Base-by-base conservation (phyloP, 805 yeast species). In the Spathaspora arborariae region DNA sequence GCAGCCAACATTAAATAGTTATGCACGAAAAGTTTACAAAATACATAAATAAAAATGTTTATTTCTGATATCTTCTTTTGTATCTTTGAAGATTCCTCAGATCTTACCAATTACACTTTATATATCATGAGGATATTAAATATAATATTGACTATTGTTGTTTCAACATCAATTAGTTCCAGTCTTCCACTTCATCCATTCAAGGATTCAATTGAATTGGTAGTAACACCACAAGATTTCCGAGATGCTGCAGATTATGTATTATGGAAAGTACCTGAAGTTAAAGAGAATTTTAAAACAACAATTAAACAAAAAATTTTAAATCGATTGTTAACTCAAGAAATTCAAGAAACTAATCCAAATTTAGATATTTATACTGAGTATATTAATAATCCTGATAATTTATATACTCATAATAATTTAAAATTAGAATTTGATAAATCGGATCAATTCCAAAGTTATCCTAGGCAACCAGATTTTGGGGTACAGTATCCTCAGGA, bases 221-320 rank as follows among this genome's bases (percentile, higher is more conserved):
- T 54, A 2, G 13, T 56, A 27, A 53, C 55, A 9, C 51, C 52
- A 2, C 50, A 56, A 35, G 60, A 56, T 44, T 34, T 56, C 9
- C 48, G 43, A 39, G 36, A 51, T 38, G 50, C 49, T 20, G 54
- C 58, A 5, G 56, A 50, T 36, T 51, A 52, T 38, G 49, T 52
- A 2, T 38, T 44, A 19, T 34, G 50, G 30, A 54, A 55, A 45
- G 40, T 51, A 2, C 59, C 60, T 19, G 50, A 51, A 22, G 45
- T 52, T n/a, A 55, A 55, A 13, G 41, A 38, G n/a, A 47, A 47
- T n/a, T 40, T 46, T 30, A 52, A 50, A 36, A 47, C 51, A 10
- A 44, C 48, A n/a, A 19, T 52, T 5, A 54, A 52, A 36, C 48
- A 52, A 13, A 47, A 49, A 19, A 18, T 54, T 13, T 33, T 54